Evolutionary conservation across 805 yeast species (phyloP).

Genomic region (Nakazawaea siamensis): DNA sequence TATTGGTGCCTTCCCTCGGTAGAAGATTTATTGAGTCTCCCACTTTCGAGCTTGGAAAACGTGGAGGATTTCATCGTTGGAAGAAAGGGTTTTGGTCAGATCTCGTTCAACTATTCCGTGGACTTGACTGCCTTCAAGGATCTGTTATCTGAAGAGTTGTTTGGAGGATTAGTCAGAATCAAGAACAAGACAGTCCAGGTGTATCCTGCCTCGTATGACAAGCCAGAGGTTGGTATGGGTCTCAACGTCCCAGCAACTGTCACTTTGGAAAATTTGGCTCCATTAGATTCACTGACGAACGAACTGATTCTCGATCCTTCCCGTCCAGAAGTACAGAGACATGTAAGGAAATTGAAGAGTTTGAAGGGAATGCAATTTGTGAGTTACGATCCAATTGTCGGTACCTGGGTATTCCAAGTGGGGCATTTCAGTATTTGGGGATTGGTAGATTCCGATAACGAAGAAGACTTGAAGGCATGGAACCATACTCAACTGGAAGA

Average conservation of each 20-base stretch:
- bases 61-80: slow-evolving; percentile 64
- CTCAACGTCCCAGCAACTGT: slow-evolving; percentile 72
- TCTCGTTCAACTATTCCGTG: slow-evolving; percentile 60
- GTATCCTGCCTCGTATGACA: slow-evolving; percentile 42
- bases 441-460: slow-evolving; percentile 57
- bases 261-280: slow-evolving; percentile 54
- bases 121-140: slow-evolving; percentile 49
- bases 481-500: slow-evolving; percentile 22
- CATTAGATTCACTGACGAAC: slow-evolving; percentile 25
- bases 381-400: slow-evolving; percentile 68
- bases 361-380: slow-evolving; percentile 70
- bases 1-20: slow-evolving; percentile 73
- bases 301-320: slow-evolving; percentile 20
- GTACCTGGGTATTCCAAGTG: slow-evolving; percentile 74
- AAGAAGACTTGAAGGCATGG: slow-evolving; percentile 40
- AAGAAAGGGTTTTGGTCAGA: slow-evolving; percentile 58
- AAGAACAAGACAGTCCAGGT: slow-evolving; percentile 48
- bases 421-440: slow-evolving; percentile 97
- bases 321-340: slow-evolving; percentile 34
- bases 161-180: slow-evolving; percentile 38
- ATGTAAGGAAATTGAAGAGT: slow-evolving; percentile 41
- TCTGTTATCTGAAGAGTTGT: slow-evolving; percentile 25
- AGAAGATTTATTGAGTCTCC: slow-evolving; percentile 32
- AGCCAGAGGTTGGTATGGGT: slow-evolving; percentile 62
- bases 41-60: slow-evolving; percentile 39